A percentile compares a stretch with the other conserved stretches of the same genome.
These are phyloP conservation scores for Sporisorium iseilematis-ciliati DNA, from an alignment of 1,284 basidiomycete genomes.

Conservation along the genomic window DNA sequence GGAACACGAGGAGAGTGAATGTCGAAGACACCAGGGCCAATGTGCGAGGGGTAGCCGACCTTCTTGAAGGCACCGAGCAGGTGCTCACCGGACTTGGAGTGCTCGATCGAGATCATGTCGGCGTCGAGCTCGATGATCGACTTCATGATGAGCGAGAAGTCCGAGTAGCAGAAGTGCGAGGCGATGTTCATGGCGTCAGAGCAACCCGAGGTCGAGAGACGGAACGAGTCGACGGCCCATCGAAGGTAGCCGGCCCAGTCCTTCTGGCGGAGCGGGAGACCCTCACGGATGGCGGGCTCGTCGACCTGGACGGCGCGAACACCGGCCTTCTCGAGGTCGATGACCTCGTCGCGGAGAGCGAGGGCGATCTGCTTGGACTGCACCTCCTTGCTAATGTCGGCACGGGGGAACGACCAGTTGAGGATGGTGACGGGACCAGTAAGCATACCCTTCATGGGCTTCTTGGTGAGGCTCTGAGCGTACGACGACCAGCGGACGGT, in stretches of 20 bases:
- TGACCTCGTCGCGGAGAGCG: constrained; percentile 96
- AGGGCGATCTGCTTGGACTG: constrained; percentile 99
- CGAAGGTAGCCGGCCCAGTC: constrained; percentile 68
- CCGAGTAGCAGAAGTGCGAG: constrained; percentile 71
- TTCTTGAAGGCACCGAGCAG: constrained; percentile 94
- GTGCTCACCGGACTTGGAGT: constrained; percentile 75
- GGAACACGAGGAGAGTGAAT: constrained; percentile 99
- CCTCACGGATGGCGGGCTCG: constrained; percentile 99
- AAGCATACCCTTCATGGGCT: constrained; percentile 98
- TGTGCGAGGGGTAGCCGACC: constrained; percentile 96
- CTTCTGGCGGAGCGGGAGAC: constrained; percentile 71
- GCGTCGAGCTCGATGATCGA: constrained; percentile 97
- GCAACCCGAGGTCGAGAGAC: constrained; percentile 66
- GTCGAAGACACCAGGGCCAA: constrained; percentile 92
- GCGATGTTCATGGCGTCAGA: constrained; percentile 67
- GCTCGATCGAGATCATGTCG: constrained; percentile 99
- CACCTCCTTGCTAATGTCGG: constrained; percentile 93
- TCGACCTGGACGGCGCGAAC: constrained; percentile 99
- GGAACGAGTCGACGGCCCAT: constrained; percentile 70
- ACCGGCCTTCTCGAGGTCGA: constrained; percentile 96
- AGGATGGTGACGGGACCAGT: constrained; percentile 85
- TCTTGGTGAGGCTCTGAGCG: constrained; percentile 92
- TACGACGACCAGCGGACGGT: constrained; percentile 97
- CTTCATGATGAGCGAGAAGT: constrained; percentile 97
- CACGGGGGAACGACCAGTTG: constrained; percentile 99